Evolutionary conservation across 1,284 basidiomycete species (phyloP).

Genomic region (Irpex sp.): DNA sequence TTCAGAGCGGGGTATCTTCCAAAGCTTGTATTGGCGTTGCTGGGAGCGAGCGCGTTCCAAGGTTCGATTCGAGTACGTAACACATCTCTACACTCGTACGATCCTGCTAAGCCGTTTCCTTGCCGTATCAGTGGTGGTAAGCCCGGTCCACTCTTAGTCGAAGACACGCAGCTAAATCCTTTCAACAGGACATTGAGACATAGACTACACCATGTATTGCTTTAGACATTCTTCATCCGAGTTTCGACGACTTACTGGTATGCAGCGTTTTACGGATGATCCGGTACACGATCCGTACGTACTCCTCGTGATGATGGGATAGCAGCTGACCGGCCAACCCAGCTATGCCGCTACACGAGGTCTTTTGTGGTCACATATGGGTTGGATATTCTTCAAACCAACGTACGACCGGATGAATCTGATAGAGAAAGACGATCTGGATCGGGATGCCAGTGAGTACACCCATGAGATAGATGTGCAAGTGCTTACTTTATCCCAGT

Average conservation of each 20-base stretch:
- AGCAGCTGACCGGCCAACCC: not conserved
- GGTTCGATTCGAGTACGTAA: constrained; percentile 48
- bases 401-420: constrained; percentile 57
- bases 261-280: constrained; percentile 70
- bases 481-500: constrained; percentile 36
- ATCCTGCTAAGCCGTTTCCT: not conserved
- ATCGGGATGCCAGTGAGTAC: constrained; percentile 56
- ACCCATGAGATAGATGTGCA: not conserved
- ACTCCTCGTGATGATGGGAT: not conserved
- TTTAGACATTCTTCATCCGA: not conserved
- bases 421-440: constrained; percentile 68
- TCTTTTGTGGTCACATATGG: constrained; percentile 72
- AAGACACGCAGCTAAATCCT: not conserved
- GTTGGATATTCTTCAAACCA: constrained; percentile 81
- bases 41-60: constrained; percentile 69
- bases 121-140: constrained; percentile 40
- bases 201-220: constrained; percentile 67
- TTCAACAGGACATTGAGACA: constrained; percentile 63
- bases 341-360: constrained; percentile 73
- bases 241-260: not conserved
- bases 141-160: constrained; percentile 12
- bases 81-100: not conserved
- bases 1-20: constrained; percentile 56
- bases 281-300: constrained; percentile 65
- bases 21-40: constrained; percentile 50